These are phyloP conservation scores for Acacia melanoxylon DNA, from an alignment of 306 rosid genomes.

Conservation along the genomic window DNA sequence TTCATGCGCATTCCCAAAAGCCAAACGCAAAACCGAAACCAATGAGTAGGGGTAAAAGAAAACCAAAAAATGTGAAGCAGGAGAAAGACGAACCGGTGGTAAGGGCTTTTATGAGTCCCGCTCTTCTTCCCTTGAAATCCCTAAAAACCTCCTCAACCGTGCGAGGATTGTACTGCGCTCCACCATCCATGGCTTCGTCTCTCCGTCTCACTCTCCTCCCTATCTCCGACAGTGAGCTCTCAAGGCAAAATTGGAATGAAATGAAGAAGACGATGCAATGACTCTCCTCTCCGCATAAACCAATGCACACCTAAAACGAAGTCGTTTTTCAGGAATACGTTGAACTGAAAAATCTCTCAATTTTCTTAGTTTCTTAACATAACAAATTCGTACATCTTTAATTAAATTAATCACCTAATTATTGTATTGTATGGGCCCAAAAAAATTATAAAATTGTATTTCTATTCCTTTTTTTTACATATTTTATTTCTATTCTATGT, in stretches of 20 bases:
- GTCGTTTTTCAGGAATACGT: neutral
- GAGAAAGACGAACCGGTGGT: slow-evolving; percentile 55
- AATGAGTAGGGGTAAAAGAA: neutral
- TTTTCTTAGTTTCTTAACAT: too few relatives aligned
- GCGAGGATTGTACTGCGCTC: slow-evolving; percentile 72
- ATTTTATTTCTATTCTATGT: too few relatives aligned
- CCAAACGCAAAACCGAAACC: neutral
- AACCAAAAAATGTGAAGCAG: neutral
- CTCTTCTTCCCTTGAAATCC: slow-evolving; percentile 91
- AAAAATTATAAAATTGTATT: neutral
- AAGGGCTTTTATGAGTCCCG: slow-evolving; percentile 82
- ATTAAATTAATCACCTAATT: too few relatives aligned
- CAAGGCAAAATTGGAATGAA: slow-evolving; percentile 29
- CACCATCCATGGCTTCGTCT: slow-evolving; percentile 52
- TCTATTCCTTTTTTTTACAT: neutral
- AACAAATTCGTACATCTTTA: too few relatives aligned
- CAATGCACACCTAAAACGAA: neutral
- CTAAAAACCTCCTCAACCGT: slow-evolving; percentile 91
- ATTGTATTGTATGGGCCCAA: too few relatives aligned
- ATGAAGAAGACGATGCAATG: neutral
- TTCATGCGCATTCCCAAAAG: slow-evolving; percentile 21
- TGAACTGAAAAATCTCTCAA: neutral
- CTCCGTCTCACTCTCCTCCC: neutral
- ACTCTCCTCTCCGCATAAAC: neutral
- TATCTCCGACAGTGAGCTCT: neutral